Evolutionary conservation across 176 grass and related monocot species (phyloP).

Genomic region (Lolium perenne): DNA sequence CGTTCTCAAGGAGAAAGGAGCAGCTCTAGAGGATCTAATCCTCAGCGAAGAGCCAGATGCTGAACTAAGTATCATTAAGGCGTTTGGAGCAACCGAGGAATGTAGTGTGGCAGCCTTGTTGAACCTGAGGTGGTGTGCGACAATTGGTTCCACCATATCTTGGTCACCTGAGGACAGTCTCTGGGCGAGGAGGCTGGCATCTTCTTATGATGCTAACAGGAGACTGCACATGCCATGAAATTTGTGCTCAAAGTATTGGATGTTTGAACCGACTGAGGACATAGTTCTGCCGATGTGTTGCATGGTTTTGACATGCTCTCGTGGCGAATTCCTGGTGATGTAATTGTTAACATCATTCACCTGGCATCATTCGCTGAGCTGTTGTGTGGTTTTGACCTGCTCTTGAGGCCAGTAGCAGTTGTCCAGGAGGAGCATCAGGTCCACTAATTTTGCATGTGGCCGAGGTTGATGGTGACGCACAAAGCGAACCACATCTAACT

Average conservation of each 20-base stretch:
- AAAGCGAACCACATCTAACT: not conserved
- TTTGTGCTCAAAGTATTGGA: not conserved
- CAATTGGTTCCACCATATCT: conserved; percentile 66
- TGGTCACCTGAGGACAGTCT: conserved; percentile 75
- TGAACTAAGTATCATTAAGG: conserved; percentile 63
- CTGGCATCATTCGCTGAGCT: not conserved
- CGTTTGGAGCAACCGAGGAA: conserved; percentile 57
- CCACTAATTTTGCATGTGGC: not conserved
- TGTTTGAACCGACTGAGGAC: not conserved
- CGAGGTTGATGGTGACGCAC: not conserved
- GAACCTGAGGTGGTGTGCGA: conserved; percentile 81
- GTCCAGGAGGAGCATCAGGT: not conserved
- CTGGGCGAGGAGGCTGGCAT: conserved; percentile 75
- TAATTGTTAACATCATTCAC: not conserved
- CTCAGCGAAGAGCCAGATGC: conserved; percentile 72
- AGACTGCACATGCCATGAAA: conserved; percentile 41
- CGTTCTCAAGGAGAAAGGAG: conserved; percentile 56
- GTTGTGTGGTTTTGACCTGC: not conserved
- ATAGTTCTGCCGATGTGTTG: not conserved
- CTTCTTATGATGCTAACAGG: conserved; percentile 55
- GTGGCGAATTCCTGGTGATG: not conserved
- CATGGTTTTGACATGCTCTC: not conserved
- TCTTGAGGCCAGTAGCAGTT: not conserved
- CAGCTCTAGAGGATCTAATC: conserved; percentile 69
- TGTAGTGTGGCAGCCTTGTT: conserved; percentile 64